Percentiles rank a stretch among this genome's conserved stretches.
These are phyloP conservation scores for Pyrenochaeta sp. DNA, from an alignment of 2,329 filamentous ascomycete species.

Conservation along the genomic window DNA sequence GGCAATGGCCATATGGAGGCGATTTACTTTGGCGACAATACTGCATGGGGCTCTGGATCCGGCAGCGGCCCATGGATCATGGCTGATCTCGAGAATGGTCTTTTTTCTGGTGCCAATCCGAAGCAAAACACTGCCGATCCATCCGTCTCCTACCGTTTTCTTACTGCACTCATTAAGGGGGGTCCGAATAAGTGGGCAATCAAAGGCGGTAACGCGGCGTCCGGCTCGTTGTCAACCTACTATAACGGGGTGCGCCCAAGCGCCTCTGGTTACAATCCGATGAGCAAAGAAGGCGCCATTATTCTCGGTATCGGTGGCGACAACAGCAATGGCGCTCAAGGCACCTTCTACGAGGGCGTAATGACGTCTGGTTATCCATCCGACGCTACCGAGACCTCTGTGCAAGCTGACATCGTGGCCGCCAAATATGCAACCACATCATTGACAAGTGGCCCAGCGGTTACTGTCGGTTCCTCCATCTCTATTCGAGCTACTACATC, in stretches of 20 bases:
- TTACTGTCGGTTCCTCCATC: constrained; percentile 60
- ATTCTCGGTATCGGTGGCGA: constrained; percentile 77
- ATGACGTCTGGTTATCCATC: constrained; percentile 70
- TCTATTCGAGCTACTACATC: constrained; percentile 66
- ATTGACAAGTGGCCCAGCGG: constrained; percentile 58
- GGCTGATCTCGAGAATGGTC: constrained; percentile 73
- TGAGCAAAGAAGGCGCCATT: constrained; percentile 72
- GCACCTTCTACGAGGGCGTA: constrained; percentile 72
- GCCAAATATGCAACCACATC: constrained; percentile 63
- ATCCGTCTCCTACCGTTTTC: constrained; percentile 63
- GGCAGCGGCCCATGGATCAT: constrained; percentile 72
- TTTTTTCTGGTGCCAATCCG: constrained; percentile 65
- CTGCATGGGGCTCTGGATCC: constrained; percentile 63
- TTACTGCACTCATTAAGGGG: constrained; percentile 67
- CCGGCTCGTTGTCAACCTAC: constrained; percentile 65
- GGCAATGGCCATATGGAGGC: constrained; percentile 74
- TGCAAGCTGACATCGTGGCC: constrained; percentile 68
- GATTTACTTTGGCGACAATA: constrained; percentile 69
- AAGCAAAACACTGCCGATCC: constrained; percentile 62
- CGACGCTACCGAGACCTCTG: constrained; percentile 65
- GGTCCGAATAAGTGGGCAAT: constrained; percentile 66
- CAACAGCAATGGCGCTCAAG: constrained; percentile 67
- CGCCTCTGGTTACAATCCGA: constrained; percentile 64
- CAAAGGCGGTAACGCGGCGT: constrained; percentile 64
- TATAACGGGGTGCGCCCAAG: constrained; percentile 66